Percentiles rank a stretch among this genome's conserved stretches.
phyloP scores from a whole-genome alignment of 139 green algal species.

The Chlorella sp. region DNA sequence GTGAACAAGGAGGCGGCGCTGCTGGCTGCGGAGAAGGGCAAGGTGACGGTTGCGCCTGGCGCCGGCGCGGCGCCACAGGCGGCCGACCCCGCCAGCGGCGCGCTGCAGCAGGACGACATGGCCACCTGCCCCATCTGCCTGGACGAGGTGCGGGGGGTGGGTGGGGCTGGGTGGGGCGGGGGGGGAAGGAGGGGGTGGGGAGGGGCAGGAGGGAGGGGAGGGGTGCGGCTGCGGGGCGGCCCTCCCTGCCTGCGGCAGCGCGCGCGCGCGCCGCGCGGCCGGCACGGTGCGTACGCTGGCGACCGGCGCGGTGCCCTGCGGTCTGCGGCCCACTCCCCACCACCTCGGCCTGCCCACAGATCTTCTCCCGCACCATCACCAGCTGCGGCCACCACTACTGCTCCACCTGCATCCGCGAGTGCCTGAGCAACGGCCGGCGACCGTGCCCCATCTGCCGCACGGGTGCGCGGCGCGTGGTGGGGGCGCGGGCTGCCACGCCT shows the following conservation, averaged over 20 bases:
- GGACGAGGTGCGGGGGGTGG: conserved; percentile 49
- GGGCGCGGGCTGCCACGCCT: neutral
- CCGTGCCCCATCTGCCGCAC: conserved; percentile 58
- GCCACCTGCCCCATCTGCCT: conserved; percentile 65
- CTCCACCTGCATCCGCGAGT: conserved; percentile 58
- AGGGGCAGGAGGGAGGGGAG: too few species aligned
- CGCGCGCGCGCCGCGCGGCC: too few species aligned
- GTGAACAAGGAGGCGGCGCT: conserved; percentile 24
- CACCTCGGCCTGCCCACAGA: too few species aligned
- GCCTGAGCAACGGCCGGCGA: conserved; percentile 32
- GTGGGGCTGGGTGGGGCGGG: too few species aligned
- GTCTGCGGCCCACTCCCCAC: too few species aligned
- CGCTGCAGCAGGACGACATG: conserved; percentile 17
- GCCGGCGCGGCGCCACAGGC: neutral
- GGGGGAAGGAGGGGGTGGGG: too few species aligned
- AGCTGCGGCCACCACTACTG: conserved; percentile 65
- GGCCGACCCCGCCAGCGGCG: neutral
- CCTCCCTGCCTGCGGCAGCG: too few species aligned
- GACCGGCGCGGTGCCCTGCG: too few species aligned
- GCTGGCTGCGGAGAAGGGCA: conserved; percentile 19
- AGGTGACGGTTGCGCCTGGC: neutral
- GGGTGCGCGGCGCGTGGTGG: neutral
- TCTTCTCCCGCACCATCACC: conserved; percentile 45
- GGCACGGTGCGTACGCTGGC: too few species aligned
- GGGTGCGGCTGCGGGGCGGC: too few species aligned